These are phyloP conservation scores for Nadsonia commutata DNA, from an alignment of 1,139 yeast genomes.

Conservation along the genomic window DNA sequence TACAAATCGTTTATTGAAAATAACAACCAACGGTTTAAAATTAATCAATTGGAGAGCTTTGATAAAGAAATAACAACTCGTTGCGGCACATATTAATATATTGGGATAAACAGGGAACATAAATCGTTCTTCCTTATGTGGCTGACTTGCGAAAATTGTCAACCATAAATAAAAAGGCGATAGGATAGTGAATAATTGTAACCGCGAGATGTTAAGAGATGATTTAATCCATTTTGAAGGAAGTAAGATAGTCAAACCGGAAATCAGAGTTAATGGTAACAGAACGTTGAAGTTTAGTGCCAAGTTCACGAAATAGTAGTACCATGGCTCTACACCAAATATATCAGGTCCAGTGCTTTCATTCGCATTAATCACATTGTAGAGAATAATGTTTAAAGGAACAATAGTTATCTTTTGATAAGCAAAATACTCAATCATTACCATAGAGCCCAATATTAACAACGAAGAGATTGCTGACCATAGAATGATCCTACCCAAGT, in stretches of 20 bases:
- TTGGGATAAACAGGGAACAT: slow-evolving; percentile 73
- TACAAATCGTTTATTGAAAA: not conserved
- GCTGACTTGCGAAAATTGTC: slow-evolving; percentile 51
- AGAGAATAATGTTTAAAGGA: slow-evolving; percentile 68
- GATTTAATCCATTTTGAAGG: slow-evolving; percentile 1
- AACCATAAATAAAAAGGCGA: slow-evolving; percentile 51
- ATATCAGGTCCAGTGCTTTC: slow-evolving; percentile 71
- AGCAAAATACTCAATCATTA: slow-evolving; percentile 46
- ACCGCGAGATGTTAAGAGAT: slow-evolving; percentile 8
- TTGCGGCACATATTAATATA: slow-evolving; percentile 47
- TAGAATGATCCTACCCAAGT: slow-evolving; percentile 6
- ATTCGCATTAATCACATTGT: slow-evolving; percentile 63
- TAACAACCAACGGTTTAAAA: not conserved
- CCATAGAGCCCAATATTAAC: slow-evolving; percentile 19
- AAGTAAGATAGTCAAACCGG: slow-evolving; percentile 18
- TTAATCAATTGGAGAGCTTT: slow-evolving; percentile 8
- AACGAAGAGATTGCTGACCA: slow-evolving; percentile 6
- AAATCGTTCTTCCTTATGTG: slow-evolving; percentile 90
- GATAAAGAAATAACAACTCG: slow-evolving; percentile 24
- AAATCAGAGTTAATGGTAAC: slow-evolving; percentile 32
- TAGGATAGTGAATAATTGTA: slow-evolving; percentile 14
- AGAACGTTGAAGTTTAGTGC: slow-evolving; percentile 56
- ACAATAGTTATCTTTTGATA: slow-evolving; percentile 54
- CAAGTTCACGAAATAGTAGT: slow-evolving; percentile 57
- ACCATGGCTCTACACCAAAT: slow-evolving; percentile 78